These are phyloP conservation scores for Hyaloscypha bicolor DNA, from an alignment of 495 filamentous ascomycete species.

Conservation along the genomic window DNA sequence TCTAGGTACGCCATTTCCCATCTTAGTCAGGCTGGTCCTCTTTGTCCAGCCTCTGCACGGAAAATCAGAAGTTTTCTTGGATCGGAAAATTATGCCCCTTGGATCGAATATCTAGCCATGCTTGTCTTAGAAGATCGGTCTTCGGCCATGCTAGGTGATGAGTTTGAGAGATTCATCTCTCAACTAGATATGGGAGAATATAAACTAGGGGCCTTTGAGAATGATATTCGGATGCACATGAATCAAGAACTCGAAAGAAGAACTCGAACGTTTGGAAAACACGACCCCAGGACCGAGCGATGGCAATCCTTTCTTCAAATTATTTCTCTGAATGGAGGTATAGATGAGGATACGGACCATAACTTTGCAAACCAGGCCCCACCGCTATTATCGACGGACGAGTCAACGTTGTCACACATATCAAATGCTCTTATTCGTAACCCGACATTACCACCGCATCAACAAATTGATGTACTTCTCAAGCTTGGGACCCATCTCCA, in stretches of 20 bases:
- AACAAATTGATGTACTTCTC: conserved; percentile 4
- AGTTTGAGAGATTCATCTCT: not conserved
- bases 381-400: too few relatives aligned
- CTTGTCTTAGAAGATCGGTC: not conserved
- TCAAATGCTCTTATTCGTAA: not conserved
- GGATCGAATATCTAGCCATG: conserved; percentile 10
- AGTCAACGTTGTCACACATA: not conserved
- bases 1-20: conserved; percentile 1
- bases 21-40: conserved; percentile 1
- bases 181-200: not conserved
- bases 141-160: not conserved
- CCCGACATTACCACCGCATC: not conserved
- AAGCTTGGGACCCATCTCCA: not conserved
- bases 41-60: not conserved
- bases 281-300: not conserved
- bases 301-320: not conserved
- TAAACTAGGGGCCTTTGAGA: not conserved
- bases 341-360: too few relatives aligned
- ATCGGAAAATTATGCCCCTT: conserved; percentile 2
- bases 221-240: not conserved
- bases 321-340: not conserved
- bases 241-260: conserved; percentile 1
- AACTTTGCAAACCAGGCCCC: too few relatives aligned
- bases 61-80: not conserved
- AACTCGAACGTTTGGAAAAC: not conserved